These are phyloP conservation scores for Hypoxylon sp. DNA, from an alignment of 2,329 filamentous ascomycete species.

Conservation along the genomic window DNA sequence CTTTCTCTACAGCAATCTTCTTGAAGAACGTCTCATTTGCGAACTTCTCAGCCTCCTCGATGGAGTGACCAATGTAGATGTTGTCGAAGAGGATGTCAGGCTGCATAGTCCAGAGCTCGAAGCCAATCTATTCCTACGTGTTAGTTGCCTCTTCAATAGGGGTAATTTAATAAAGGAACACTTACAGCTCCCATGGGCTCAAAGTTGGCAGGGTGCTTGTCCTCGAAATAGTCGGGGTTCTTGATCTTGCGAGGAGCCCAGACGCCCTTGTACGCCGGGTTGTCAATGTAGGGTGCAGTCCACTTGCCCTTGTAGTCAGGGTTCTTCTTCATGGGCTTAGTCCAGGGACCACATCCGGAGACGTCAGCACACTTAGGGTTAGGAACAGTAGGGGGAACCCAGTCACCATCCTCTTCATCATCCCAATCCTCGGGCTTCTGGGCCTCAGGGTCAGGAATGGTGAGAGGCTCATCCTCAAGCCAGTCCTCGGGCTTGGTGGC, in stretches of 20 bases:
- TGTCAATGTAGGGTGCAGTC: conserved; percentile 92
- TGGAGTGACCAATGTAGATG: conserved; percentile 99
- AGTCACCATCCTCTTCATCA: conserved; percentile 99
- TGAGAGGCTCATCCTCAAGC: conserved; percentile 89
- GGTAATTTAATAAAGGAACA: conserved; percentile 51
- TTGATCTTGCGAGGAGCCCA: conserved; percentile 97
- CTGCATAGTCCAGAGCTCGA: conserved; percentile 99
- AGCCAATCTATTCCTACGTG: conserved; percentile 79
- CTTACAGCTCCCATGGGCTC: conserved; percentile 97
- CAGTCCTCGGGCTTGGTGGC: conserved; percentile 94
- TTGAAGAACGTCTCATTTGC: conserved; percentile 90
- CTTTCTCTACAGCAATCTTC: conserved; percentile 88
- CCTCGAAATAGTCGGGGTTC: conserved; percentile 97
- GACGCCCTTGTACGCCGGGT: conserved; percentile 96
- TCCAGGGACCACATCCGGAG: conserved; percentile 95
- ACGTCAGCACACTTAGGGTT: conserved; percentile 97
- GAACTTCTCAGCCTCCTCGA: conserved; percentile 91
- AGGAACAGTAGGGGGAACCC: conserved; percentile 88
- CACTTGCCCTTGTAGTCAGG: conserved; percentile 99
- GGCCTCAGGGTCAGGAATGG: conserved; percentile 91
- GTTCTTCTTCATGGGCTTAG: conserved; percentile 93
- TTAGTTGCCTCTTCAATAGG: conserved; percentile 29
- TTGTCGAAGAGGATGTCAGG: conserved; percentile 99
- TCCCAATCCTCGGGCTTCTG: conserved; percentile 99
- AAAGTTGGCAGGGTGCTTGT: conserved; percentile 96